Evolutionary conservation across 2,329 filamentous ascomycete species (phyloP).

Genomic region (Westerdykella ornata): DNA sequence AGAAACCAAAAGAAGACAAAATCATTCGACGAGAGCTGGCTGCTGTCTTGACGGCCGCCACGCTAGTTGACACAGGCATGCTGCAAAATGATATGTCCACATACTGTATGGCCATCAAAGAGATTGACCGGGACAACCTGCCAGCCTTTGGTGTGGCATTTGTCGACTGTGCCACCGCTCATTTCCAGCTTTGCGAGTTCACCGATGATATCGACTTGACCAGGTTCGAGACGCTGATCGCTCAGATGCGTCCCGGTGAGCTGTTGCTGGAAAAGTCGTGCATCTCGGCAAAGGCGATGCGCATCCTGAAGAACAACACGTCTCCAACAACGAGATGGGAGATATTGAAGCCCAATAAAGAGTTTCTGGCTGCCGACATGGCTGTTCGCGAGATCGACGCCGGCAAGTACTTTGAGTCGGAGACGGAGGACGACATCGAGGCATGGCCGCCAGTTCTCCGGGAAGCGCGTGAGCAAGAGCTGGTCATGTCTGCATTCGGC

Average conservation of each 20-base stretch:
- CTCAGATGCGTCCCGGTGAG: slow-evolving; percentile 83
- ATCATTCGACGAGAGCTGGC: slow-evolving; percentile 87
- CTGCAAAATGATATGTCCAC: slow-evolving; percentile 96
- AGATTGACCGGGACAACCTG: slow-evolving; percentile 57
- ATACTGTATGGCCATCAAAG: slow-evolving; percentile 90
- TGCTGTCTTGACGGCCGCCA: slow-evolving; percentile 85
- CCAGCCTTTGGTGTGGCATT: slow-evolving; percentile 89
- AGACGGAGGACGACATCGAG: slow-evolving; percentile 52
- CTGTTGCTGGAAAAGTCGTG: slow-evolving; percentile 76
- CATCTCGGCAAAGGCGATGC: slow-evolving; percentile 79
- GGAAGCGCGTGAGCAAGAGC: slow-evolving; percentile 67
- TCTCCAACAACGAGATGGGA: slow-evolving; percentile 93
- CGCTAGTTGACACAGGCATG: slow-evolving; percentile 92
- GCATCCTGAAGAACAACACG: slow-evolving; percentile 95
- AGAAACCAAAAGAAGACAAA: slow-evolving; percentile 68
- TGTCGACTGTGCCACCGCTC: slow-evolving; percentile 89
- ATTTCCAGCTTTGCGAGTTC: slow-evolving; percentile 90
- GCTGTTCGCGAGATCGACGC: slow-evolving; percentile 74
- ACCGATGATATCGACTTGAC: slow-evolving; percentile 88
- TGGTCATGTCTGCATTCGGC: slow-evolving; percentile 85
- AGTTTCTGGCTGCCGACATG: slow-evolving; percentile 85
- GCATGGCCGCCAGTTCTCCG: slow-evolving; percentile 73
- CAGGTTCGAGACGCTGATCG: slow-evolving; percentile 94
- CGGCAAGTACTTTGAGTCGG: slow-evolving; percentile 67
- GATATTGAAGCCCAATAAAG: slow-evolving; percentile 72